Evolutionary conservation across 768 basidiomycete genomes (phyloP), one percentile per base, ranked within the genome.

Genomic region (Boletus rufocinnamomeus): DNA sequence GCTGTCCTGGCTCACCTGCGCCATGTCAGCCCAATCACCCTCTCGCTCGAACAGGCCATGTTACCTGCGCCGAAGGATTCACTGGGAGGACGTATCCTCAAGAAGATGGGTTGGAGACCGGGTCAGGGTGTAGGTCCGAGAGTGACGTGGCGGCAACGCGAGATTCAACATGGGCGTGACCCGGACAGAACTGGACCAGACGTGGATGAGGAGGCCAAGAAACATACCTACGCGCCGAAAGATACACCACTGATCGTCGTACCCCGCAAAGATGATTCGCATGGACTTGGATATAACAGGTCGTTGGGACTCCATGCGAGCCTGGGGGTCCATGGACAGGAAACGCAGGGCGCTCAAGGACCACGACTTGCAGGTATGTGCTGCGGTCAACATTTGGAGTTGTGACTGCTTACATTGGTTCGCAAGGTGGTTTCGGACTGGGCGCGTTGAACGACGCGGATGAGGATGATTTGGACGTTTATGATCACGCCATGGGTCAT

Each of bases 101-200:
- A 87, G 76, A 95, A 93, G 75, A 95, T 98, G 89, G 96, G 97
- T 0, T 98, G 97, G 96, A 80, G 88, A 43, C 74, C 86, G 0
- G 97, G 95, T 2, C 94, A 95, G 74, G 97, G 96, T 14, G 85
- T 98, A 21, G 97, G 96, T 0, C 94, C 95, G 5, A 84, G 96
- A 13, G 79, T 98, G 32, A 85, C 92, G 6, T 82, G 88, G 61
- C 81, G 84, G 37, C 86, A 91, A 67, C 85, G 89, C 45, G 85
- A 82, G 62, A 74, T 83, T 19, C 92, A 95, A 70, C 86, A 91
- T 69, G 71, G 81, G 14, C 83, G 83, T 57, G 67, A 72, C 40
- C 72, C 72, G 2, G 66, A 63, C 14, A 72, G 64, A 30, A 75
- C 76, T 10, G 78, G 66, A 37, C 73, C 56, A 37, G 86, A 84